Evolutionary conservation across 2,329 filamentous ascomycete species (phyloP), one percentile per base, ranked within the genome.

Genomic region (Trichoderma brevicompactum): DNA sequence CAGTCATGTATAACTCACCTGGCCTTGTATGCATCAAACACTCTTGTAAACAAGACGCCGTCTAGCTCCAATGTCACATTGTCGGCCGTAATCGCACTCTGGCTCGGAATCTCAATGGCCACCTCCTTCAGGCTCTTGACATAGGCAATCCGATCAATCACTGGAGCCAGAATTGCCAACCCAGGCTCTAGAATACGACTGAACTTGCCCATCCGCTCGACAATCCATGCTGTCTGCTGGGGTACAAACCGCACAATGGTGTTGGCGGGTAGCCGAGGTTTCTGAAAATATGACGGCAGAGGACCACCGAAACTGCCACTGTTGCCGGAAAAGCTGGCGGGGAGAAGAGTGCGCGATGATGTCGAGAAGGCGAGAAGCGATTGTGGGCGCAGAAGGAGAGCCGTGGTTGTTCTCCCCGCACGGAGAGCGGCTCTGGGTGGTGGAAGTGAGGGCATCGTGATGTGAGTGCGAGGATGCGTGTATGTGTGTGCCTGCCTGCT

Each of bases 191-290:
- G 82, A 74, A 99, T 97, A 67, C 94, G 87, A 80, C 92, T 90
- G 82, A 97, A 99, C 79, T 94, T 95, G 73, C 95, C 95, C 95
- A 99, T 99, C 75, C 95, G 94, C 86, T 99, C 95, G 65, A 99
- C 95, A 66, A 99, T 94, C 95, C 95, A 99, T 78, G 95, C 95
- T 72, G 94, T 98, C 82, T 99, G 95, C 80, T 99, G 95, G n/a
- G 95, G 95, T 48, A 99, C 95, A 79, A 98, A 99, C 67, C 94
- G 92, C 72, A 99, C 83, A 68, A 99, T 83, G 4, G 95, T 99
- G 80, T 99, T 99, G 71, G 94, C 92, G 34, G 95, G 95, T 60
- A 97, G 84, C 23, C 85, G 82, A 12, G 84, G 82, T 69, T 85
- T 85, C 75, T 91, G 89, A 79, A 96, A 96, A 79, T 96, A 96